Percentiles rank a stretch among this genome's conserved stretches.
Evolutionary conservation across 805 yeast species (phyloP).

Genomic region (Candida quercuum): DNA sequence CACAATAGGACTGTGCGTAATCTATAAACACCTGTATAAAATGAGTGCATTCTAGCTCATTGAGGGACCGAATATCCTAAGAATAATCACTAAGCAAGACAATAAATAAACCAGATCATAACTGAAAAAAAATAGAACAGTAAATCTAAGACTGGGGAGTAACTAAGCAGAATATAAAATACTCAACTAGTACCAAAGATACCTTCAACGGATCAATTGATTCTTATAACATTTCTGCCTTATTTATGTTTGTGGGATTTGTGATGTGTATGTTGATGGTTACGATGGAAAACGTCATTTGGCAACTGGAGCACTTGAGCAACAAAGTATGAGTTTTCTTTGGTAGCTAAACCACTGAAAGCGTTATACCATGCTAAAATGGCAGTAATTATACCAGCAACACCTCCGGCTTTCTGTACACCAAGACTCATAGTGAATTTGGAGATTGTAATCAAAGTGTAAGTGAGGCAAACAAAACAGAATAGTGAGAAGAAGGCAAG

Average conservation of each 20-base stretch:
- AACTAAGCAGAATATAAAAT: no score
- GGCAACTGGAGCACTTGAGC: constrained; percentile 30
- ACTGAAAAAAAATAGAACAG: no score
- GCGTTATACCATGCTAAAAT: constrained; percentile 68
- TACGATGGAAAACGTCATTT: constrained; percentile 29
- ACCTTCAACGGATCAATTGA: no score
- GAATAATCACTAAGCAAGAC: no score
- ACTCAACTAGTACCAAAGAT: no score
- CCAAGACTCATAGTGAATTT: constrained; percentile 34
- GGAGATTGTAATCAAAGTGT: constrained; percentile 39
- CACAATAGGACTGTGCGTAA: no score
- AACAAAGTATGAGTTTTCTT: constrained; percentile 56
- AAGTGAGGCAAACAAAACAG: constrained; percentile 40
- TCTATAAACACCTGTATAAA: no score
- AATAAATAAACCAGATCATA: no score
- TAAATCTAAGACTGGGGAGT: no score
- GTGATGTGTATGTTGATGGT: neutral
- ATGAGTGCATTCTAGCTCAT: no score
- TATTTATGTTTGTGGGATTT: neutral
- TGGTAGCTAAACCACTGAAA: constrained; percentile 61
- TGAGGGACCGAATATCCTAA: no score
- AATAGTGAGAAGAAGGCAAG: constrained; percentile 43
- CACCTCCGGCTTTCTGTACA: constrained; percentile 53
- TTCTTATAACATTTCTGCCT: neutral
- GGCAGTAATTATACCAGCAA: constrained; percentile 56